Percentiles rank a stretch among this genome's conserved stretches.
Evolutionary conservation across 768 basidiomycete genomes (phyloP).

Genomic region (Podaxis sp.): DNA sequence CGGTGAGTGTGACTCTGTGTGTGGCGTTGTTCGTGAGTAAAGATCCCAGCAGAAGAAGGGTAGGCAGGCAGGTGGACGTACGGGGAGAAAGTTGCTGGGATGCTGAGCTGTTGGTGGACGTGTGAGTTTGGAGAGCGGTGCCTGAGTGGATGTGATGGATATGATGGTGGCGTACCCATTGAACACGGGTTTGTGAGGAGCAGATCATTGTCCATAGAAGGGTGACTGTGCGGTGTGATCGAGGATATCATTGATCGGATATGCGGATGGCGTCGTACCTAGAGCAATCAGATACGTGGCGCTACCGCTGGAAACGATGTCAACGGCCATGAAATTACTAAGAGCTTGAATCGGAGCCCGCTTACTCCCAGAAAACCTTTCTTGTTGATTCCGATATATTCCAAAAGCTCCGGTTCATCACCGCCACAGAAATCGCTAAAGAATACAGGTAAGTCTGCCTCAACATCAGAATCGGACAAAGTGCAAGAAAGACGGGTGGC

Average conservation of each 20-base stretch:
- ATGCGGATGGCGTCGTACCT: background rate
- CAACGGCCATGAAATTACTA: background rate
- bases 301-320: background rate
- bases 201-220: conserved; percentile 1
- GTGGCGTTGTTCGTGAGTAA: background rate
- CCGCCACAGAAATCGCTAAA: background rate
- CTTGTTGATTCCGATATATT: conserved; percentile 5
- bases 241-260: background rate
- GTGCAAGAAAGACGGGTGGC: background rate
- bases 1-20: background rate
- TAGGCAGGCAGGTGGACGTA: background rate
- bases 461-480: too few relatives aligned
- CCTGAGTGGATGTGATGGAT: background rate
- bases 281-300: background rate
- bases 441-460: conserved; percentile 6
- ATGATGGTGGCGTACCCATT: conserved; percentile 1
- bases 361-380: conserved; percentile 15
- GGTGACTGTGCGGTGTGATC: background rate
- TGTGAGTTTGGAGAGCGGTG: background rate
- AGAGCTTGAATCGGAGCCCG: background rate
- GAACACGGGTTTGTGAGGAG: background rate
- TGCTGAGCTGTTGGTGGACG: conserved; percentile 2
- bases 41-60: background rate
- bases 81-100: conserved; percentile 8
- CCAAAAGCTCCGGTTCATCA: background rate